Conservation (phyloP, 163 green algal species). For the Scenedesmus sp. region DNA sequence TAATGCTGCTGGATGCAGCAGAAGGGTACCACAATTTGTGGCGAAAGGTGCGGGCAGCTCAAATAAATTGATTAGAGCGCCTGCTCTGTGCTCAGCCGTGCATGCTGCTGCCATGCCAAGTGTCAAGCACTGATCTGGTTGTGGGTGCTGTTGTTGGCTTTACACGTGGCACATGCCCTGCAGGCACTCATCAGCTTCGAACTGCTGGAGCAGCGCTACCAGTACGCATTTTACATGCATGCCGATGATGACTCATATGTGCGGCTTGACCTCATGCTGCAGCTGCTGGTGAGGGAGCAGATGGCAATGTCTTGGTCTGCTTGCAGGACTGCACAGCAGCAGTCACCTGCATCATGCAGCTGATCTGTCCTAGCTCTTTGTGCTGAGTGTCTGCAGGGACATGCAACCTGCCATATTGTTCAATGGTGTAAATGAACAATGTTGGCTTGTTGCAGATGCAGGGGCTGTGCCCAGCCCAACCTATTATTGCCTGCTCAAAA, state of each 20-base stretch:
- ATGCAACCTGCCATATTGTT: neutral
- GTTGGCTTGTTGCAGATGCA: neutral
- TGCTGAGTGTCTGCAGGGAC: neutral
- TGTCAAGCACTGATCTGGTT: neutral
- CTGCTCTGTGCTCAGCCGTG: neutral
- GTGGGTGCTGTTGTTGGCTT: neutral
- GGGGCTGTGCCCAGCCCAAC: neutral
- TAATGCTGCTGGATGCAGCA: constrained; percentile 62
- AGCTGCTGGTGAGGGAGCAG: constrained; percentile 59
- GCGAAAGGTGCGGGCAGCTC: constrained; percentile 63
- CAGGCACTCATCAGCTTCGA: constrained; percentile 57
- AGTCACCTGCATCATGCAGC: neutral
- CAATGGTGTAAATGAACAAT: neutral
- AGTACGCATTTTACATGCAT: constrained; percentile 71
- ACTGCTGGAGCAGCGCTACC: constrained; percentile 45
- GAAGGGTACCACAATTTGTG: constrained; percentile 72
- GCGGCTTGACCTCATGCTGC: constrained; percentile 75
- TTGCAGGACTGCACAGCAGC: neutral
- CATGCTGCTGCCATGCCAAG: neutral
- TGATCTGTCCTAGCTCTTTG: neutral
- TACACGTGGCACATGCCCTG: neutral
- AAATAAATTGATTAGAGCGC: neutral
- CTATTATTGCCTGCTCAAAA: neutral
- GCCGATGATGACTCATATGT: constrained; percentile 79
- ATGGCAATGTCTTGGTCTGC: neutral